These are phyloP conservation scores for Amaranthus palmeri DNA, from an alignment of 148 eudicot species.

Conservation along the genomic window DNA sequence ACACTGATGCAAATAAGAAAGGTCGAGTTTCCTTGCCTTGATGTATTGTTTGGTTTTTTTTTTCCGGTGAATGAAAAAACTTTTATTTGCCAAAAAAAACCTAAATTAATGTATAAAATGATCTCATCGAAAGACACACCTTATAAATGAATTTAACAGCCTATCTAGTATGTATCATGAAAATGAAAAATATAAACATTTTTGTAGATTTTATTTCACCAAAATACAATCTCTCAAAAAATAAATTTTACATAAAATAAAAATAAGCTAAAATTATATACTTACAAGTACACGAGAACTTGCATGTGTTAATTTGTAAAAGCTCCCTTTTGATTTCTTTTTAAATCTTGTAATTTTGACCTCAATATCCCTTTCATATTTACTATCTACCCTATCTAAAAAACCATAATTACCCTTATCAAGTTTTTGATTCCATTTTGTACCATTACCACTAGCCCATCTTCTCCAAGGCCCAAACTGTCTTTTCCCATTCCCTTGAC, in stretches of 20 bases:
- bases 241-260: background rate
- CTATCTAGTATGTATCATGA: too few species aligned
- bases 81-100: too few species aligned
- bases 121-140: too few species aligned
- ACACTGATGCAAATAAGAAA: too few species aligned
- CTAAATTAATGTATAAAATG: too few species aligned
- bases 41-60: too few species aligned
- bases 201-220: too few species aligned
- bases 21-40: too few species aligned
- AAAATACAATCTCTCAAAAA: background rate
- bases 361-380: conserved; percentile 12
- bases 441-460: conserved; percentile 32
- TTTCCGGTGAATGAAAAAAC: too few species aligned
- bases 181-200: too few species aligned
- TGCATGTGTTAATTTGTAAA: conserved; percentile 22
- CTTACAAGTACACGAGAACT: conserved; percentile 49
- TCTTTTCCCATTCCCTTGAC: background rate
- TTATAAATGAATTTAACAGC: too few species aligned
- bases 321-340: conserved; percentile 35
- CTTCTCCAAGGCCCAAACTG: conserved; percentile 27
- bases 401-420: conserved; percentile 32
- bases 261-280: background rate
- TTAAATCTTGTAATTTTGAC: conserved; percentile 34
- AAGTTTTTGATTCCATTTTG: conserved; percentile 20
- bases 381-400: conserved; percentile 13